Conservation (phyloP, 148 eudicot genomes). For the Rhododendron kiyosumense region DNA sequence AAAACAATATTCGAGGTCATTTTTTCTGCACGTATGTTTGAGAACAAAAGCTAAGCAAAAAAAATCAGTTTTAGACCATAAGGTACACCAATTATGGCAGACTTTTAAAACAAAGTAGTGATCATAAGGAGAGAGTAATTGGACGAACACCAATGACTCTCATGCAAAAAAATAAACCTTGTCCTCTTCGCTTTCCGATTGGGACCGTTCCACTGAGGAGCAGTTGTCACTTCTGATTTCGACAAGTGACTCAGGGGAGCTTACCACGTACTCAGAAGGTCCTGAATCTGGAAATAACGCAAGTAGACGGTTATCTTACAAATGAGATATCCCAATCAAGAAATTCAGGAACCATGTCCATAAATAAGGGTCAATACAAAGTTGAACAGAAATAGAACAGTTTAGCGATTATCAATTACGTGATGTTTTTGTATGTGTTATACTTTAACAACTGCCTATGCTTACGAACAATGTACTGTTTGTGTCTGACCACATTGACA, state of each 20-base stretch:
- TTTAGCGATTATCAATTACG: background rate
- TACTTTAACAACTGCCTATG: background rate
- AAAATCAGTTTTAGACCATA: background rate
- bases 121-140: background rate
- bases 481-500: background rate
- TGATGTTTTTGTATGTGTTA: background rate
- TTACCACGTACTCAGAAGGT: constrained; percentile 14
- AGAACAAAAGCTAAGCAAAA: background rate
- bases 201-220: constrained; percentile 9
- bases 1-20: background rate
- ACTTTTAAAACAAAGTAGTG: too few relatives aligned
- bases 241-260: constrained; percentile 18
- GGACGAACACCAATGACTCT: background rate
- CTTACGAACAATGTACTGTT: background rate
- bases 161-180: constrained; percentile 26
- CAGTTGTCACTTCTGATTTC: constrained; percentile 16
- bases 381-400: constrained; percentile 1
- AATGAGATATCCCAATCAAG: background rate
- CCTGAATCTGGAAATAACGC: constrained; percentile 7
- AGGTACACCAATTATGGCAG: background rate
- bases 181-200: constrained; percentile 13
- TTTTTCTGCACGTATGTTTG: background rate
- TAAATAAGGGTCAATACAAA: background rate
- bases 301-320: background rate
- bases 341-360: background rate